A percentile compares a stretch with the other conserved stretches of the same genome.
Evolutionary conservation across 2,329 filamentous ascomycete genomes (phyloP).

Genomic region (Scedosporium aurantiacum): DNA sequence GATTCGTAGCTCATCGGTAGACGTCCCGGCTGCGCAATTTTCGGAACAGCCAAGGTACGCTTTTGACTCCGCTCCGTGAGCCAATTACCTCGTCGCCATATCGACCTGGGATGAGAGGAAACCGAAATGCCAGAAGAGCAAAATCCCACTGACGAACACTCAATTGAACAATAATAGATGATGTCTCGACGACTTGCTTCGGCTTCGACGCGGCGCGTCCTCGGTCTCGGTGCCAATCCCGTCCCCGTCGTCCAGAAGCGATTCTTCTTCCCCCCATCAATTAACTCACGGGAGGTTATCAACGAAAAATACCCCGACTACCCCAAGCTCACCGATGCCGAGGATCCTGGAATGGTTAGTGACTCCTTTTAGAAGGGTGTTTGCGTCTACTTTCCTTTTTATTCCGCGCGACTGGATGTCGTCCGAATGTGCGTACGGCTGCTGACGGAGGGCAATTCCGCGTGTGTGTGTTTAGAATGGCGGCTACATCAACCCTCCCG

Average conservation of each 20-base stretch:
- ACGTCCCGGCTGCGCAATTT: neutral
- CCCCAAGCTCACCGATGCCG: slow-evolving; percentile 39
- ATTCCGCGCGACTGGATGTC: too few species aligned
- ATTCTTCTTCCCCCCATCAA: slow-evolving; percentile 40
- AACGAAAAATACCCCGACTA: slow-evolving; percentile 43
- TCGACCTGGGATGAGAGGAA: too few species aligned
- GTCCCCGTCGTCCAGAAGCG: slow-evolving; percentile 45
- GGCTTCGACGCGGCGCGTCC: slow-evolving; percentile 20
- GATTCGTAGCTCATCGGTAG: neutral
- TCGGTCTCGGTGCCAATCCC: slow-evolving; percentile 15
- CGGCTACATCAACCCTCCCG: slow-evolving; percentile 68
- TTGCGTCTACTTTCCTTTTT: too few species aligned
- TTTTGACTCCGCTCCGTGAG: too few species aligned
- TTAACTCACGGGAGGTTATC: slow-evolving; percentile 32
- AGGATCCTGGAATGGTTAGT: slow-evolving; percentile 58
- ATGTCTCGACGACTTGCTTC: slow-evolving; percentile 48
- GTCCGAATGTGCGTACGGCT: too few species aligned
- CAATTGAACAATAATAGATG: slow-evolving; percentile 33
- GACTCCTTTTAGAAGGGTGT: slow-evolving; percentile 12
- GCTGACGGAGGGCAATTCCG: slow-evolving; percentile 9
- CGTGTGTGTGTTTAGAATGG: slow-evolving; percentile 49
- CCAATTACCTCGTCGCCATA: too few species aligned
- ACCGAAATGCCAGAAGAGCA: too few species aligned
- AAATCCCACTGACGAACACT: neutral
- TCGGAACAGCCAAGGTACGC: slow-evolving; percentile 2